Evolutionary conservation across 371 early-diverging fungal genomes (phyloP).

Genomic region (Mucor plumbeus): DNA sequence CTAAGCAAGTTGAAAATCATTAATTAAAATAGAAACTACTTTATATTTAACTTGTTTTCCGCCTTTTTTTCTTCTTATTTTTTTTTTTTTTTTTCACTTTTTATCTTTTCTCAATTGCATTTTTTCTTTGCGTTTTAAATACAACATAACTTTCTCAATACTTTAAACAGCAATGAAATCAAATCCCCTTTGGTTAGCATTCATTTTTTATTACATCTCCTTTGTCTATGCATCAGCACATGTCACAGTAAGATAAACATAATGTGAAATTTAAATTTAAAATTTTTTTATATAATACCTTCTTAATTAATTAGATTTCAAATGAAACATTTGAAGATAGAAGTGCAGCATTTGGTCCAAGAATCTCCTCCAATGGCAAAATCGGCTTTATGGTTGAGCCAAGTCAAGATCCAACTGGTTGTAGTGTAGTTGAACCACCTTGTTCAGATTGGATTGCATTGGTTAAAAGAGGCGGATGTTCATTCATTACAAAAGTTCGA

Average conservation of each 20-base stretch:
- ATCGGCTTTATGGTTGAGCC: conserved; percentile 52
- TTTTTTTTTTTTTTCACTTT: not conserved
- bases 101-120: not conserved
- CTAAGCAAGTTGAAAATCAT: conserved; percentile 7
- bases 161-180: not conserved
- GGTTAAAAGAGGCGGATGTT: conserved; percentile 82
- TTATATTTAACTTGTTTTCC: not conserved
- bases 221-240: conserved; percentile 26
- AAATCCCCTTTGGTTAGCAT: conserved; percentile 11
- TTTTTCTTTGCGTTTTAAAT: not conserved
- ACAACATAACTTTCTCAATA: not conserved
- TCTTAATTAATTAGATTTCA: conserved; percentile 37
- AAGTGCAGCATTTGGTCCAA: conserved; percentile 67
- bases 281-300: too few relatives aligned
- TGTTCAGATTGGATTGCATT: conserved; percentile 76
- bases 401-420: conserved; percentile 36
- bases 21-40: conserved; percentile 4
- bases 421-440: conserved; percentile 37
- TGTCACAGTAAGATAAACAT: conserved; percentile 18
- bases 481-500: conserved; percentile 86
- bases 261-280: too few relatives aligned
- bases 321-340: conserved; percentile 59
- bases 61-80: not conserved
- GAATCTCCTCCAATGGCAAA: conserved; percentile 56
- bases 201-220: not conserved